Evolutionary conservation across 2,329 filamentous ascomycete species (phyloP), one percentile per base, ranked within the genome.

Genomic region (Ilyonectria sp.): DNA sequence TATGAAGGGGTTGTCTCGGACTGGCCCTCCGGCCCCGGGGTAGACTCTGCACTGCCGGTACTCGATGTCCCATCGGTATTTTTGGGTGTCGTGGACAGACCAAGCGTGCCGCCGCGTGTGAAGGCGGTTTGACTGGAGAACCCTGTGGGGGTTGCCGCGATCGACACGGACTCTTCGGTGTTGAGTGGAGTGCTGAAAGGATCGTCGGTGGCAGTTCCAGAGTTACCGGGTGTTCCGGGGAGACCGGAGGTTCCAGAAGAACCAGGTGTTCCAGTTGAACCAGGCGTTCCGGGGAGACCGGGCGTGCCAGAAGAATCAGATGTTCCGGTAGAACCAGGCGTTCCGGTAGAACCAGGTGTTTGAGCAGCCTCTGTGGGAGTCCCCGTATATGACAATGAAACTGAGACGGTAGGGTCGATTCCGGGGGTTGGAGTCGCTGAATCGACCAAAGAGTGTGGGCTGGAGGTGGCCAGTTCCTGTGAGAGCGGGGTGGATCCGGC

Each of bases 381-480:
- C 7, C 17, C 26, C 17, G 23, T 10, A 7, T 17, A 17, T 6
- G 44, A 40, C 11, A 33, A 13, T 19, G 43, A 29, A 26, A 49
- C 21, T 6, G 43, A 31, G 9, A 21, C 9, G 47, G 11, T 3
- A 31, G 23, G 15, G 15, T 29, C 31, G 31, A 33, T n/a, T 7
- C 13, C 6, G 43, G 8, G 6, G 1, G 21, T 54, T 2, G 23
- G 5, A 7, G 5, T 35, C 7, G n/a, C 10, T 2, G 33, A 56
- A 6, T 4, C 21, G 17, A 44, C 33, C 4, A 52, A 17, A 11
- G 33, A 40, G 37, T 43, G 40, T 43, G 19, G 40, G 8, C 47
- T 60, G 56, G 56, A 60, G 49, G 62, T 33, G 63, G 62, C 62
- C 49, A 64, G 55, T 35, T 59, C 62, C 55, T 50, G 61, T 29